phyloP scores from a whole-genome alignment of 163 green algal species.

The Dunaliella salina region DNA sequence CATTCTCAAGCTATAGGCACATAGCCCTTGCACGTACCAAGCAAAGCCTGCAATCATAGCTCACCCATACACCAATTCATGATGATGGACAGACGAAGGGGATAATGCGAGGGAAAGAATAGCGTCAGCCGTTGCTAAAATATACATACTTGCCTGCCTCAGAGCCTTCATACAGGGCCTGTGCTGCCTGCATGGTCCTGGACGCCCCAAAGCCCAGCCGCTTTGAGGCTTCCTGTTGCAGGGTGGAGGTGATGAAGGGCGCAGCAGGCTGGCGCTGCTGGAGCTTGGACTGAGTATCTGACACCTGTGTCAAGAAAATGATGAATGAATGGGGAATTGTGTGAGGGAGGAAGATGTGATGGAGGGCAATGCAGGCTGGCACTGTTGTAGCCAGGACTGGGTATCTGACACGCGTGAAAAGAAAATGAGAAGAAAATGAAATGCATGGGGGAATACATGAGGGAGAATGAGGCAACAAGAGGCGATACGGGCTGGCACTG shows the following conservation, averaged over 20 bases:
- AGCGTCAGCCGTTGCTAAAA: no score
- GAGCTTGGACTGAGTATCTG: conserved; percentile 7
- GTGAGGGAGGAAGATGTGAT: background rate
- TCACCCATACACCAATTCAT: no score
- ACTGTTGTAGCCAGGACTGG: conserved; percentile 13
- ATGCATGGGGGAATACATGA: background rate
- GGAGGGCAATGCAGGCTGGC: conserved; percentile 41
- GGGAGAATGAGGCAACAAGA: background rate
- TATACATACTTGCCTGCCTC: background rate
- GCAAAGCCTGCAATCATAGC: no score
- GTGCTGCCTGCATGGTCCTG: conserved; percentile 80
- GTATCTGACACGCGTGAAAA: background rate
- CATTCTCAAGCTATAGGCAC: no score
- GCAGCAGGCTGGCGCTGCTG: conserved; percentile 48
- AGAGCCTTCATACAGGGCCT: conserved; percentile 87
- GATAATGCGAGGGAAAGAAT: no score
- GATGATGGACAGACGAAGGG: no score
- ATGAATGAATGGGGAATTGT: background rate
- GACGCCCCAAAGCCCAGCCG: conserved; percentile 65
- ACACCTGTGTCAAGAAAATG: conserved; percentile 8
- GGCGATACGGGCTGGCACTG: conserved; percentile 44
- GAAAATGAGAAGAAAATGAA: conserved; percentile 3
- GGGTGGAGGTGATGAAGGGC: conserved; percentile 82
- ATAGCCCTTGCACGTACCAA: conserved; percentile 12
- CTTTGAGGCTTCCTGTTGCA: conserved; percentile 81